Percentiles rank a stretch among this genome's conserved stretches.
phyloP scores from a whole-genome alignment of 2,329 filamentous ascomycete genomes.

The Xylaria sp. region DNA sequence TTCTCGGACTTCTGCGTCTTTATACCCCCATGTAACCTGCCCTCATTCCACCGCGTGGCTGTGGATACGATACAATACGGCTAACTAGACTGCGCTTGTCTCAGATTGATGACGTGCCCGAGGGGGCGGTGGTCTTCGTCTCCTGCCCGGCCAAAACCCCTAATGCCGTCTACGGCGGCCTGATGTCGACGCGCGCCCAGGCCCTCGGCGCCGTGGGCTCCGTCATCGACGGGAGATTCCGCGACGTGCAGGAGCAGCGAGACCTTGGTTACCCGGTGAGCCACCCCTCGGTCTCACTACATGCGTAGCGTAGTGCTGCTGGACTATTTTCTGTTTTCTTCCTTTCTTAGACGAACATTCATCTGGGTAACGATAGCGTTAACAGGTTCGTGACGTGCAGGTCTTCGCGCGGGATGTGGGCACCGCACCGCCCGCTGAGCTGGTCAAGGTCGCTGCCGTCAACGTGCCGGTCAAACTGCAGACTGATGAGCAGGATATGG shows the following conservation, averaged over 20 bases:
- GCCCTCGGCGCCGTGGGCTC: slow-evolving; percentile 52
- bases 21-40: slow-evolving; percentile 8
- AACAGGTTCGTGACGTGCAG: slow-evolving; percentile 26
- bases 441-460: slow-evolving; percentile 50
- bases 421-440: slow-evolving; percentile 50
- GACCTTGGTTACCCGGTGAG: slow-evolving; percentile 50
- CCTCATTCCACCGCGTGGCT: too few relatives aligned
- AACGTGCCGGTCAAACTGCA: slow-evolving; percentile 49
- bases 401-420: slow-evolving; percentile 52
- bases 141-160: slow-evolving; percentile 52
- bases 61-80: too few relatives aligned
- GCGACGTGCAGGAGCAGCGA: slow-evolving; percentile 60
- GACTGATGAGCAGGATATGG: slow-evolving; percentile 46
- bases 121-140: slow-evolving; percentile 56
- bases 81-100: too few relatives aligned
- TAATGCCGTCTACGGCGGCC: slow-evolving; percentile 60
- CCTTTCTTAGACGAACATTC: not conserved
- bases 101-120: slow-evolving; percentile 56
- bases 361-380: not conserved
- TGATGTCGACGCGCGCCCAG: slow-evolving; percentile 57
- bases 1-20: not conserved
- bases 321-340: too few relatives aligned
- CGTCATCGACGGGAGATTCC: slow-evolving; percentile 58
- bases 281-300: not conserved
- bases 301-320: too few relatives aligned